Base-by-base conservation (phyloP, 1,139 yeast genomes). In the Candida glucosophila region DNA sequence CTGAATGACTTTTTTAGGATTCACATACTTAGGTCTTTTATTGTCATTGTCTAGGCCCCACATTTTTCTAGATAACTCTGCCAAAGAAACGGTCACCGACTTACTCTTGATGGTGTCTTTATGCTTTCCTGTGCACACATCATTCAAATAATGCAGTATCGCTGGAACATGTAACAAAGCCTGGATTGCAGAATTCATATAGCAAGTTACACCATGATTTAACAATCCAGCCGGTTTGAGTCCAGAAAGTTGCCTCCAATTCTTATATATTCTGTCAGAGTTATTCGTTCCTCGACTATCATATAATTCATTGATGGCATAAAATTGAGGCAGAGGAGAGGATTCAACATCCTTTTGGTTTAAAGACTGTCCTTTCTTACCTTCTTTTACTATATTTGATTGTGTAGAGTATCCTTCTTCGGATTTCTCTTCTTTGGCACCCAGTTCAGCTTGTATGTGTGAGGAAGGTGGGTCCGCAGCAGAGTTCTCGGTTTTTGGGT, bases 201-300 rank as follows among this genome's bases (percentile, higher is more conserved):
- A 90, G 49, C 98, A 90, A 4, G 97, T 90, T 22, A 90, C 97
- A 15, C 97, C 97, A 37, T 80, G 88, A 49, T 90, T 90, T 30
- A 82, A 54, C 28, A 90, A 61, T 0, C 98, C 98, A 14, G 77
- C 61, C 1, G 96, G 93, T 29, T 44, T 43, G 6, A 39, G 41
- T 16, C 67, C 60, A 23, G 55, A 42, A 20, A 36, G 53, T 46
- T 34, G 60, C 30, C 74, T 63, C 83, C 90, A 78, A 36, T 69
- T 73, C 45, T 79, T 79, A 30, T 58, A 47, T 17, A 73, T 75
- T 35, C 74, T 63, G 5, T 41, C 55, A 7, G 77, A 69, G 4
- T 54, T 46, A 43, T 72, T 79, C 30, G 83, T 55, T 24, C 88
- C 85, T 41, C 67, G 56, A 47, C 74, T 79, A 34, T 66, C 43